phyloP scores from a whole-genome alignment of 2,329 filamentous ascomycete genomes.

The Colletotrichum spaethianum region DNA sequence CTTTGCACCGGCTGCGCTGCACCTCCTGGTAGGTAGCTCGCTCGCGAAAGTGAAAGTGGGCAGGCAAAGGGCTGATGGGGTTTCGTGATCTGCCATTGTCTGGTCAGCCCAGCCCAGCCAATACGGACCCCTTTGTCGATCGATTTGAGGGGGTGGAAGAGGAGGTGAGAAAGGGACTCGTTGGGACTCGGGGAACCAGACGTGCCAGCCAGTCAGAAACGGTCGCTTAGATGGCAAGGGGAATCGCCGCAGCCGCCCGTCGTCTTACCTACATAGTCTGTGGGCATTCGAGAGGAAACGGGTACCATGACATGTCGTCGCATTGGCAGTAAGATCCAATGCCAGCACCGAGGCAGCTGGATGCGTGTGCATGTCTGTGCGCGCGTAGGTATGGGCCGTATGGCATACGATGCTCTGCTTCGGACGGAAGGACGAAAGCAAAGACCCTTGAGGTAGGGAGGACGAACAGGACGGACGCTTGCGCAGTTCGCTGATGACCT shows the following conservation, averaged over 20 bases:
- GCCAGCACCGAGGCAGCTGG: not conserved
- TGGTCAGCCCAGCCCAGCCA: not conserved
- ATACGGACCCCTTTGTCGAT: constrained; percentile 31
- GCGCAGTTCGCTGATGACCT: not conserved
- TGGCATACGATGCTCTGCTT: not conserved
- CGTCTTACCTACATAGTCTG: too few species aligned
- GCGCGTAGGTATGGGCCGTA: not conserved
- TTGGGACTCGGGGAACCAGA: not conserved
- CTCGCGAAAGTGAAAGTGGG: not conserved
- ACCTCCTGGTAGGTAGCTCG: not conserved
- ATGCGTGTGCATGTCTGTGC: too few species aligned
- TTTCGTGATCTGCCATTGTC: constrained; percentile 10
- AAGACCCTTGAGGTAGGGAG: not conserved
- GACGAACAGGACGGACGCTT: not conserved
- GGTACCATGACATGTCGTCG: not conserved
- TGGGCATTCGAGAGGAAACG: not conserved
- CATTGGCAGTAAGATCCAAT: not conserved
- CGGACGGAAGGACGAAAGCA: not conserved
- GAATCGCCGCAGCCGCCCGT: not conserved
- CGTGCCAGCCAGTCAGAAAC: constrained; percentile 6
- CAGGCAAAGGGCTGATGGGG: not conserved
- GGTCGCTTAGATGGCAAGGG: constrained; percentile 6
- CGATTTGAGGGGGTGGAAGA: constrained; percentile 13
- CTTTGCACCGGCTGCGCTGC: not conserved
- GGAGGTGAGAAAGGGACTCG: constrained; percentile 12